A percentile compares a stretch with the other conserved stretches of the same genome.
Conservation (phyloP, 345 rosid genomes). For the Angophora floribunda region DNA sequence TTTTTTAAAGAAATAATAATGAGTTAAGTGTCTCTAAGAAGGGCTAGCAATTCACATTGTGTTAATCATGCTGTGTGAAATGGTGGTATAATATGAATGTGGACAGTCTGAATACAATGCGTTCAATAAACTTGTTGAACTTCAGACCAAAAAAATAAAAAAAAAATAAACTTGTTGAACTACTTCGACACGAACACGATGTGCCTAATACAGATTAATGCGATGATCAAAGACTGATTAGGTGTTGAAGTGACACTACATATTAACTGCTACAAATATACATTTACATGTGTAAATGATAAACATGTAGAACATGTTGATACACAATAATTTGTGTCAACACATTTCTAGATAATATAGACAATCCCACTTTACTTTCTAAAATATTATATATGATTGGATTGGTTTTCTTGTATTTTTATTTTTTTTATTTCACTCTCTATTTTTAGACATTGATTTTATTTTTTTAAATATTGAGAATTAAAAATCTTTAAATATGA, state of each 20-base stretch:
- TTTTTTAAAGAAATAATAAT: neutral
- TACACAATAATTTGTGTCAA: neutral
- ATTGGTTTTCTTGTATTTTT: neutral
- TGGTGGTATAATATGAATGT: accelerated
- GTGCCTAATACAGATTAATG: neutral
- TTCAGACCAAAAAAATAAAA: no score
- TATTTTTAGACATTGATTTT: neutral
- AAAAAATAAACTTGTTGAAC: neutral
- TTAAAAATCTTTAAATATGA: neutral
- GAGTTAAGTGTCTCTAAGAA: neutral
- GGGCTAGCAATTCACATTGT: neutral
- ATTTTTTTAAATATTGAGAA: neutral
- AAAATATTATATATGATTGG: neutral
- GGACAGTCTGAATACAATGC: neutral
- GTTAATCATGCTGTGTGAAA: neutral
- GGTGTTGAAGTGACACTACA: neutral
- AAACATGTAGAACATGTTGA: neutral
- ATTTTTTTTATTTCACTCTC: neutral
- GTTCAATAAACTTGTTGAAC: accelerated
- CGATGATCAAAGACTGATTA: neutral
- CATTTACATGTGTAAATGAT: neutral
- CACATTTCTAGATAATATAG: neutral
- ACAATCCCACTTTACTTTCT: neutral
- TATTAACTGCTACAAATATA: neutral
- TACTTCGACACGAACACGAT: neutral